Percentiles rank a stretch among this genome's conserved stretches.
phyloP scores from a whole-genome alignment of 495 filamentous ascomycete genomes.

The Astrocystis sublimbata region DNA sequence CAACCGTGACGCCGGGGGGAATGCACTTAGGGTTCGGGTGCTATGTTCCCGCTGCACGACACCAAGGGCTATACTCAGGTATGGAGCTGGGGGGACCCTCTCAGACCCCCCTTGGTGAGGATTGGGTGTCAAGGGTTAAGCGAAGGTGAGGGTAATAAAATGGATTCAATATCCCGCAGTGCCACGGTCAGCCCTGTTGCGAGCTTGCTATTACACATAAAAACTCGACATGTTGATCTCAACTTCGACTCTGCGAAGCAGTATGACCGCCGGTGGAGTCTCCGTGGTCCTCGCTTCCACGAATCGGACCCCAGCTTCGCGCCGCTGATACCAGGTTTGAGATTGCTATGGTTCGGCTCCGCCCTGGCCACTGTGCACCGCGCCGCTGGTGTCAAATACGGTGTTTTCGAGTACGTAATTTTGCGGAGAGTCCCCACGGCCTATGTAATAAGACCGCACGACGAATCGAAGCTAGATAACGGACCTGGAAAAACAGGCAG shows the following conservation, averaged over 20 bases:
- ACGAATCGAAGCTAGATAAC: neutral
- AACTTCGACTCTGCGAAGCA: conserved; percentile 4
- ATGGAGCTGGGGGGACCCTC: neutral
- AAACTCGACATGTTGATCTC: conserved; percentile 7
- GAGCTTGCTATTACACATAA: conserved; percentile 13
- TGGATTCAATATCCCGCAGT: neutral
- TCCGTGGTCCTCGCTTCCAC: neutral
- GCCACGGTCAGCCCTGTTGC: neutral
- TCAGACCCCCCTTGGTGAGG: no score
- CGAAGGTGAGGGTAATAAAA: conserved; percentile 8
- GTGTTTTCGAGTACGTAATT: conserved; percentile 13
- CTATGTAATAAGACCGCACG: conserved; percentile 10
- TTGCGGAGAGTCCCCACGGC: conserved; percentile 4
- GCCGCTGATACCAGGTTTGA: neutral
- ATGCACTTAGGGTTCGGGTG: neutral
- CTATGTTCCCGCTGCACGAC: neutral
- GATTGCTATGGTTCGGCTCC: neutral
- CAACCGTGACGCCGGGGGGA: neutral
- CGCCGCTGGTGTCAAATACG: neutral
- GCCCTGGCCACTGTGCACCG: neutral
- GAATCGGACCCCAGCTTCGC: neutral
- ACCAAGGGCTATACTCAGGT: neutral
- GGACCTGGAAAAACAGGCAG: conserved; percentile 10
- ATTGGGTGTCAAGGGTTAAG: no score
- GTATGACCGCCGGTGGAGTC: conserved; percentile 10